These are phyloP conservation scores for Rhynchospora breviuscula DNA, from an alignment of 176 grass and related monocot genomes.

Conservation along the genomic window DNA sequence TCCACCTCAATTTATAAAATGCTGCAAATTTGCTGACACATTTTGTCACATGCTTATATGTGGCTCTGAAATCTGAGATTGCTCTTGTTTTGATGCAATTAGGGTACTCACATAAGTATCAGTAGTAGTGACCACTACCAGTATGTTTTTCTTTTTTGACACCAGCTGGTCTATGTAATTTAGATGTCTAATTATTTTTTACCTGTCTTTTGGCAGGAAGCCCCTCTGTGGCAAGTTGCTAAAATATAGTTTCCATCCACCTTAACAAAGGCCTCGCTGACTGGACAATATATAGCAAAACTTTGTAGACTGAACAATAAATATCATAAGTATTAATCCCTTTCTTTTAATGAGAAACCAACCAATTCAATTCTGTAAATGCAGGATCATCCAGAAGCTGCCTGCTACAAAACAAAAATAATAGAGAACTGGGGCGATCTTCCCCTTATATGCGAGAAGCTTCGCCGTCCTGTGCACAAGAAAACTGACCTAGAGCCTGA, in stretches of 20 bases:
- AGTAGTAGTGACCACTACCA: background rate
- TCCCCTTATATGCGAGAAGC: constrained; percentile 6
- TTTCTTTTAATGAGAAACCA: background rate
- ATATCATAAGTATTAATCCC: background rate
- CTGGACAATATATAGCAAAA: background rate
- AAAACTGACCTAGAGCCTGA: background rate
- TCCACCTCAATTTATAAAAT: too few relatives aligned
- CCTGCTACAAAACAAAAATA: constrained; percentile 5
- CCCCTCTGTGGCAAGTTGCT: background rate
- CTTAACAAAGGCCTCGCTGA: background rate
- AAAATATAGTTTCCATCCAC: background rate
- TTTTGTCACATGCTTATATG: background rate
- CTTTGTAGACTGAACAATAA: background rate
- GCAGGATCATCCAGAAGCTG: background rate
- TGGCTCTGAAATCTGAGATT: background rate
- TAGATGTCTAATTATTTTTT: background rate
- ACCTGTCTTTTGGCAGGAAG: background rate
- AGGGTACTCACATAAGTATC: background rate
- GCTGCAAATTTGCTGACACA: background rate
- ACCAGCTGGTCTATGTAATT: background rate
- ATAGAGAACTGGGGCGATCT: background rate
- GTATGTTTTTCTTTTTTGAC: background rate
- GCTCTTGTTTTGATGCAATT: background rate
- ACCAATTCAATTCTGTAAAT: background rate
- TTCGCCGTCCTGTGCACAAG: background rate